phyloP scores from a whole-genome alignment of 805 yeast species.

The Kluyveromyces siamensis region DNA sequence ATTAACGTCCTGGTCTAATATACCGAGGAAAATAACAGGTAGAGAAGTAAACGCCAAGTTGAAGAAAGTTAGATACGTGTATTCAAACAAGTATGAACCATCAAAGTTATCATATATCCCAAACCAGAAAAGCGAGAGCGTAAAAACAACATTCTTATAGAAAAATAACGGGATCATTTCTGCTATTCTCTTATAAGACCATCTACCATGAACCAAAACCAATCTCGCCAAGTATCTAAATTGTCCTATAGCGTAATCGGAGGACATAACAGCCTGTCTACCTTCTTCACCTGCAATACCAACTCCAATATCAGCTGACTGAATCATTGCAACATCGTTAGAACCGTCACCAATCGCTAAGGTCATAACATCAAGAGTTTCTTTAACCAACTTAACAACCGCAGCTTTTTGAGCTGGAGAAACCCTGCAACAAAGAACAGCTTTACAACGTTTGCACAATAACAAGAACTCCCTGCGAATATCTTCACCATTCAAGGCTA shows the following conservation, averaged over 20 bases:
- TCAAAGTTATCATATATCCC: slow-evolving; percentile 68
- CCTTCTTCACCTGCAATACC: slow-evolving; percentile 93
- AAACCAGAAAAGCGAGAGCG: slow-evolving; percentile 70
- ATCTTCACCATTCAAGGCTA: slow-evolving; percentile 38
- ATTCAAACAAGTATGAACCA: slow-evolving; percentile 73
- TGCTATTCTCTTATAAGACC: slow-evolving; percentile 75
- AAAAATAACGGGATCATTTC: slow-evolving; percentile 82
- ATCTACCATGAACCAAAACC: slow-evolving; percentile 71
- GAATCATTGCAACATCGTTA: slow-evolving; percentile 87
- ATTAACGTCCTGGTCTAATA: slow-evolving; percentile 73
- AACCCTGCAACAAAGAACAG: slow-evolving; percentile 80
- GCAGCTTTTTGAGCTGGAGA: slow-evolving; percentile 83
- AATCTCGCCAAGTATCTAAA: slow-evolving; percentile 62
- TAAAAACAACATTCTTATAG: slow-evolving; percentile 69
- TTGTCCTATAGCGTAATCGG: slow-evolving; percentile 81
- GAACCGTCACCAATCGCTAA: slow-evolving; percentile 86
- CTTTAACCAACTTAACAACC: slow-evolving; percentile 73
- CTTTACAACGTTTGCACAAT: slow-evolving; percentile 69
- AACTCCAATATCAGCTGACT: slow-evolving; percentile 78
- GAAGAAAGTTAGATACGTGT: slow-evolving; percentile 71
- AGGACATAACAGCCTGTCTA: slow-evolving; percentile 80
- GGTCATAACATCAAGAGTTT: slow-evolving; percentile 70
- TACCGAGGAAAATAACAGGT: slow-evolving; percentile 70
- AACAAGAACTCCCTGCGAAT: slow-evolving; percentile 52
- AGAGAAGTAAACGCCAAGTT: slow-evolving; percentile 76